phyloP scores from a whole-genome alignment of 495 filamentous ascomycete genomes.

The Podospora didyma region DNA sequence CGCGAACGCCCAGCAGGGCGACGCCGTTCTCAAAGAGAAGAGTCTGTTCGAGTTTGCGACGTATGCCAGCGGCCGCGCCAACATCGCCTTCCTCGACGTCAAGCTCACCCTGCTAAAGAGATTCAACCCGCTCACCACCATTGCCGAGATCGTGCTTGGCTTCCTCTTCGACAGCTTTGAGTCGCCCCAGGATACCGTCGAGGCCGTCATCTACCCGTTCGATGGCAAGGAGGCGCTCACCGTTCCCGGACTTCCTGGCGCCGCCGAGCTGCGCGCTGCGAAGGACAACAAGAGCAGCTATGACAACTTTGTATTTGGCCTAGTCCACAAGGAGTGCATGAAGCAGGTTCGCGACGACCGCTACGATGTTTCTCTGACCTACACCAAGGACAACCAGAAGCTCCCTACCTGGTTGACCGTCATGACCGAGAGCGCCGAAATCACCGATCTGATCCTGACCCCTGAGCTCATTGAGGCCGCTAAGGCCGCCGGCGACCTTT shows the following conservation, averaged over 20 bases:
- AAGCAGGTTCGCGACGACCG: constrained; percentile 83
- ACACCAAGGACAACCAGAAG: constrained; percentile 84
- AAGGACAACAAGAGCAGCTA: constrained; percentile 69
- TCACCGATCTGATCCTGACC: constrained; percentile 83
- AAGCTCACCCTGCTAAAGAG: constrained; percentile 79
- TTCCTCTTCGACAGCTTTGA: constrained; percentile 75
- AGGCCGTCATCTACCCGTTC: constrained; percentile 77
- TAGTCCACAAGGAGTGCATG: constrained; percentile 96
- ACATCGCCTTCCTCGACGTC: constrained; percentile 85
- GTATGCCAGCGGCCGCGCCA: constrained; percentile 92
- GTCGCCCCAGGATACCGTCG: constrained; percentile 62
- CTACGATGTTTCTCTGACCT: constrained; percentile 90
- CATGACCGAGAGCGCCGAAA: constrained; percentile 94
- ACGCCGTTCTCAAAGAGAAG: constrained; percentile 74
- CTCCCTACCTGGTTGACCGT: constrained; percentile 89
- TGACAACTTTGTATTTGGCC: constrained; percentile 89
- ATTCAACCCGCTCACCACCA: constrained; percentile 76
- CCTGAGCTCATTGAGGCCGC: constrained; percentile 79
- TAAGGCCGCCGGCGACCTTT: constrained; percentile 69
- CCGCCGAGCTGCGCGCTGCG: constrained; percentile 47
- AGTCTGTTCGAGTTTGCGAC: constrained; percentile 75
- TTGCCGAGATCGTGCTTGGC: constrained; percentile 61
- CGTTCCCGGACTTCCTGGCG: constrained; percentile 57
- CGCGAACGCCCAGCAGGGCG: constrained; percentile 36
- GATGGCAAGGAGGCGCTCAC: constrained; percentile 81